Evolutionary conservation across 306 rosid genomes (phyloP).

Genomic region (Prunus davidiana): DNA sequence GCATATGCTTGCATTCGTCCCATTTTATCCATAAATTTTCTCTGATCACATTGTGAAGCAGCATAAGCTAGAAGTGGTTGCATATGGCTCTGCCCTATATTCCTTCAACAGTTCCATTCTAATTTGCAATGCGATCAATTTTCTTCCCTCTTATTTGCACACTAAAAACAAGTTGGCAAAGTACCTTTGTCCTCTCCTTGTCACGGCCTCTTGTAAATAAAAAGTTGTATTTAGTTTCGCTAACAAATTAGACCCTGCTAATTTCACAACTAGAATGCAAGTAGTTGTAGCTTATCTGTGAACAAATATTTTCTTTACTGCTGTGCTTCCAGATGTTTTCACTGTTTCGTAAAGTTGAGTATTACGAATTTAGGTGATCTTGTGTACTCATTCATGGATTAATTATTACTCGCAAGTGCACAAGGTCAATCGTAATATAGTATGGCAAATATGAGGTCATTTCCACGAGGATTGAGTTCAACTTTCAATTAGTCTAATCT

Average conservation of each 20-base stretch:
- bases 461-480: no score
- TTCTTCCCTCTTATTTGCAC: no score
- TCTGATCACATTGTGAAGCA: background rate
- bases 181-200: no score
- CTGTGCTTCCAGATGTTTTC: no score
- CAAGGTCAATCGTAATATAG: no score
- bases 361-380: background rate
- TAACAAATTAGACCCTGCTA: background rate
- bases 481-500: no score
- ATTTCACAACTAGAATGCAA: background rate
- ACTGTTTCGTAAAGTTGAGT: no score
- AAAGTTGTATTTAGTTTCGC: background rate
- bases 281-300: background rate
- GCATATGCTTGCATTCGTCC: conserved; percentile 7
- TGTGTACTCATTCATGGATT: no score
- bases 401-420: no score
- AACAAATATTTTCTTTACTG: background rate
- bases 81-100: background rate
- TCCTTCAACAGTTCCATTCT: background rate
- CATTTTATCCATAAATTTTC: background rate
- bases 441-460: no score
- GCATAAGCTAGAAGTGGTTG: background rate
- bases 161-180: no score
- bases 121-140: background rate
- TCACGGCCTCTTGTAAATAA: no score